A percentile compares a stretch with the other conserved stretches of the same genome.
Conservation (phyloP, 306 rosid genomes). For the Arachis hypogaea region DNA sequence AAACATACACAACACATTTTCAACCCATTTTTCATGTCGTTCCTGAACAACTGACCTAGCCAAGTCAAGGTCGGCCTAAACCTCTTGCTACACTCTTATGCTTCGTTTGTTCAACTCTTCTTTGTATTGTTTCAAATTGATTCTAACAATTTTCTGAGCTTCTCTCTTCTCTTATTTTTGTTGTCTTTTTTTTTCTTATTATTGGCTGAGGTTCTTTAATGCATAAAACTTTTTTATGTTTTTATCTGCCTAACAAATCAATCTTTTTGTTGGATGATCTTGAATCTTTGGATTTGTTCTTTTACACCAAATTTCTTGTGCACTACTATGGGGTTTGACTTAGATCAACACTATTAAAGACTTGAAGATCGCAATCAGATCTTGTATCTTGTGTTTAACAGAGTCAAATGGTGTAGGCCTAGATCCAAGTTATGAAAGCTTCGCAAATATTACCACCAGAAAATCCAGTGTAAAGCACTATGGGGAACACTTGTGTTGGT, state of each 20-base stretch:
- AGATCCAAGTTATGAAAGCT: conserved; percentile 51
- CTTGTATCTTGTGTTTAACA: conserved; percentile 44
- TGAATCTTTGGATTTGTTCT: conserved; percentile 41
- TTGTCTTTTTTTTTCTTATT: conserved; percentile 3
- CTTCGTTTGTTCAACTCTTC: conserved; percentile 22
- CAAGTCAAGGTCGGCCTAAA: conserved; percentile 40
- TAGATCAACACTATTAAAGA: conserved; percentile 34
- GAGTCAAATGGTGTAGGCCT: conserved; percentile 39
- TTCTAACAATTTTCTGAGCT: conserved; percentile 35
- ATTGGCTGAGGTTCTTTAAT: too few relatives aligned
- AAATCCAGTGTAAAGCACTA: conserved; percentile 44
- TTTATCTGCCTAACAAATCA: not conserved
- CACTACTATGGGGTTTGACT: conserved; percentile 58
- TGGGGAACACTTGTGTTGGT: conserved; percentile 98
- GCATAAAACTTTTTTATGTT: not conserved
- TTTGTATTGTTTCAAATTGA: not conserved
- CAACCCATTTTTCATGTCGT: not conserved
- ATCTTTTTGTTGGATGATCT: conserved; percentile 27
- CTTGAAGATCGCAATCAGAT: conserved; percentile 54
- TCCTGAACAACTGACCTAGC: conserved; percentile 42
- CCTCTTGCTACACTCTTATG: conserved; percentile 19
- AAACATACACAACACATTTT: too few relatives aligned
- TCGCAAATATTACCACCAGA: conserved; percentile 32
- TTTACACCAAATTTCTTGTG: conserved; percentile 9
- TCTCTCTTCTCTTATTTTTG: conserved; percentile 12